A percentile compares a stretch with the other conserved stretches of the same genome.
Conservation (phyloP, 768 basidiomycete species). For the Cystofilobasidium bisporidii region DNA sequence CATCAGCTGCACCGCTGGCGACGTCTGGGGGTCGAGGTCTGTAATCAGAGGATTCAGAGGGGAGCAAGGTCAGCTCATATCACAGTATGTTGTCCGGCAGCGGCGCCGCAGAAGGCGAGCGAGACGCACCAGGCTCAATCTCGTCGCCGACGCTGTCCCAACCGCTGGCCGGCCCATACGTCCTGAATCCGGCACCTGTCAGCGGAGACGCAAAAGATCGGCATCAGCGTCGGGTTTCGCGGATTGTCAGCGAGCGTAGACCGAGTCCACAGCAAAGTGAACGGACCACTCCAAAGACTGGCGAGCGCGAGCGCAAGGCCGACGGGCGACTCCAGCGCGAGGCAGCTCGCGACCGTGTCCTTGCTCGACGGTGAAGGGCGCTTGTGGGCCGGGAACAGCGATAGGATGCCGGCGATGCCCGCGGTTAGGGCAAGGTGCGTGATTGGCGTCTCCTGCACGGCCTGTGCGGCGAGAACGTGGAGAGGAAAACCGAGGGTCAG, state of each 20-base stretch:
- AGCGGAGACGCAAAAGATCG: not conserved
- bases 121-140: constrained; percentile 8
- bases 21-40: not conserved
- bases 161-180: constrained; percentile 28
- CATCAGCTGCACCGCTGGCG: not conserved
- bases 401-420: constrained; percentile 69
- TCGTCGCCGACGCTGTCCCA: constrained; percentile 5
- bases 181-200: constrained; percentile 34
- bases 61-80: too few relatives aligned
- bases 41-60: too few relatives aligned
- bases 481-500: too few relatives aligned
- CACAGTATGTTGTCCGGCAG: too few relatives aligned
- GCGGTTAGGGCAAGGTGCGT: constrained; percentile 60
- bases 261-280: constrained; percentile 42
- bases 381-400: constrained; percentile 63
- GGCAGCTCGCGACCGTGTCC: constrained; percentile 68
- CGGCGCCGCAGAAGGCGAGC: not conserved
- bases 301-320: constrained; percentile 72
- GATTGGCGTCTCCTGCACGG: constrained; percentile 3
- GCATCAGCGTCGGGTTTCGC: not conserved
- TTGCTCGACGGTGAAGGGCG: constrained; percentile 50
- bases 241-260: constrained; percentile 7
- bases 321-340: constrained; percentile 62
- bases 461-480: not conserved
- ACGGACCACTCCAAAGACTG: constrained; percentile 45